Percentiles rank a stretch among this genome's conserved stretches.
phyloP scores from a whole-genome alignment of 2,329 filamentous ascomycete genomes.

The Ceratocystiopsis sp. region DNA sequence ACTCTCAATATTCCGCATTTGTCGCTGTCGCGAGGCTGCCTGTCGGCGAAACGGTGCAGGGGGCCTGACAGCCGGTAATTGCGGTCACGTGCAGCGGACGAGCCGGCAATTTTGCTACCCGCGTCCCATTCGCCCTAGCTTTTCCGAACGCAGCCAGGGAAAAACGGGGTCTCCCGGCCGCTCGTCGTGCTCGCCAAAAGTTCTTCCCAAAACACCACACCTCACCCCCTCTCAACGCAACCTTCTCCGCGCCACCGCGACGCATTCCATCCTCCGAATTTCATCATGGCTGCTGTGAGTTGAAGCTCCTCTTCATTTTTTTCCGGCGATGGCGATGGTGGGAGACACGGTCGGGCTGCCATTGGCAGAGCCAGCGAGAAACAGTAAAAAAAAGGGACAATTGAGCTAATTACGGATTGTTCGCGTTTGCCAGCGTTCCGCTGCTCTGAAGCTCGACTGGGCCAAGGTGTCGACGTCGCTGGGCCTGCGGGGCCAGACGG shows the following conservation, averaged over 20 bases:
- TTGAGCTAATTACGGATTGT: slow-evolving; percentile 34
- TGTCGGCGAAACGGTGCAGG: too few relatives aligned
- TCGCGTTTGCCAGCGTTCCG: slow-evolving; percentile 55
- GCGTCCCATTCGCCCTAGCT: slow-evolving; percentile 8
- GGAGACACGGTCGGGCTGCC: too few relatives aligned
- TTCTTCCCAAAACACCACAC: slow-evolving; percentile 2
- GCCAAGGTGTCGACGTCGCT: slow-evolving; percentile 85
- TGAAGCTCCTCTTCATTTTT: not conserved
- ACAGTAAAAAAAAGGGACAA: not conserved
- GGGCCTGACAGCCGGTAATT: too few relatives aligned
- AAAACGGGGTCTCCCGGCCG: slow-evolving; percentile 1
- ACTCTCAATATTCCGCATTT: too few relatives aligned
- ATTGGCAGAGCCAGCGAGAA: too few relatives aligned
- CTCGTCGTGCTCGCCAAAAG: slow-evolving; percentile 3
- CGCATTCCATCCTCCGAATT: slow-evolving; percentile 1
- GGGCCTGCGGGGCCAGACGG: slow-evolving; percentile 90
- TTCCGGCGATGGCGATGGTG: not conserved
- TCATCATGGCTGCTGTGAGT: slow-evolving; percentile 12
- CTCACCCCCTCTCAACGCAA: not conserved
- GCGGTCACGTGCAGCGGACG: slow-evolving; percentile 5
- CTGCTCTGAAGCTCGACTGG: slow-evolving; percentile 99
- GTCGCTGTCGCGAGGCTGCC: too few relatives aligned
- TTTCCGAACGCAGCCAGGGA: slow-evolving; percentile 9
- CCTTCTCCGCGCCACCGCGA: not conserved
- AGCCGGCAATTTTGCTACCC: slow-evolving; percentile 1